phyloP scores from a whole-genome alignment of 2,329 filamentous ascomycete genomes.

The Calonectria montana region DNA sequence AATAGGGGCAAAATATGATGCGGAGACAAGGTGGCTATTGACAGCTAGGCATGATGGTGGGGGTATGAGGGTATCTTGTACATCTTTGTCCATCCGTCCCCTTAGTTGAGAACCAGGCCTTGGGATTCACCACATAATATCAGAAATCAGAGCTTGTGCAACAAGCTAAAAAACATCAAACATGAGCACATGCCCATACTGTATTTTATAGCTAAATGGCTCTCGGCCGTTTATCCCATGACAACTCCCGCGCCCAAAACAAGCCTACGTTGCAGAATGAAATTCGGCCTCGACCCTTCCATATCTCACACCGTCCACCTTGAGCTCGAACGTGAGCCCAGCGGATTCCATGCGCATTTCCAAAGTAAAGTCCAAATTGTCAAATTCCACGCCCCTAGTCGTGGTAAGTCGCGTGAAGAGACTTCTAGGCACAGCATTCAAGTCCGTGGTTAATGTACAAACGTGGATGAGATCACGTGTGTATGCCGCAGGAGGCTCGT shows the following conservation, averaged over 20 bases:
- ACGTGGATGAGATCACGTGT: conserved; percentile 75
- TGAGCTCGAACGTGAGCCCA: conserved; percentile 80
- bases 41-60: too few species aligned
- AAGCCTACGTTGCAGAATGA: conserved; percentile 57
- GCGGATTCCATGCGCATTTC: conserved; percentile 87
- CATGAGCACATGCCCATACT: background rate
- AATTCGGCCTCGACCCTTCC: conserved; percentile 84
- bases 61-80: too few species aligned
- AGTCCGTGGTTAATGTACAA: conserved; percentile 83
- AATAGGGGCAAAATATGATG: too few species aligned
- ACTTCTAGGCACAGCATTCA: conserved; percentile 78
- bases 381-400: conserved; percentile 82
- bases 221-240: conserved; percentile 6
- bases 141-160: background rate
- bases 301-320: conserved; percentile 82
- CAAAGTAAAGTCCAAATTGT: conserved; percentile 83
- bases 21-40: too few species aligned
- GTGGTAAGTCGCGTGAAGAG: conserved; percentile 82
- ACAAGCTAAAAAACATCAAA: background rate
- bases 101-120: too few species aligned
- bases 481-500: conserved; percentile 72
- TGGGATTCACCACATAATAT: too few species aligned
- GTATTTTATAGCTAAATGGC: conserved; percentile 3
- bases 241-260: background rate
- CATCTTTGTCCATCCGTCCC: too few species aligned